Percentiles rank a stretch among this genome's conserved stretches.
phyloP scores from a whole-genome alignment of 768 basidiomycete genomes.

The Stropharia rugosoannulata region DNA sequence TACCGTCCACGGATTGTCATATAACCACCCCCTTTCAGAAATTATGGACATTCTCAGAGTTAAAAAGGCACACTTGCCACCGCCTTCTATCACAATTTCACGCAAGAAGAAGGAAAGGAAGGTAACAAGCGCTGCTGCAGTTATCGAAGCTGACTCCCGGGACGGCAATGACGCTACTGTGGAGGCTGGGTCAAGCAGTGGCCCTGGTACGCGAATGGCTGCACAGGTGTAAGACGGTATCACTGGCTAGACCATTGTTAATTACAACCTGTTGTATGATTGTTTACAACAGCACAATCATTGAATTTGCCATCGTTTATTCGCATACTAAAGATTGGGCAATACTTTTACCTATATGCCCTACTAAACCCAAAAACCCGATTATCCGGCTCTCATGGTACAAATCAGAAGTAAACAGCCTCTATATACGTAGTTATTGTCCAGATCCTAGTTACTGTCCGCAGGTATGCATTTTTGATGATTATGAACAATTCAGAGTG shows the following conservation, averaged over 20 bases:
- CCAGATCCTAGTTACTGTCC: too few relatives aligned
- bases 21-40: constrained; percentile 39
- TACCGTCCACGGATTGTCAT: neutral
- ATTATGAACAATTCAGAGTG: too few relatives aligned
- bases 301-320: too few relatives aligned
- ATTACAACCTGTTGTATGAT: too few relatives aligned
- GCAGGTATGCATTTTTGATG: too few relatives aligned
- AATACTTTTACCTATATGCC: too few relatives aligned
- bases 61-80: constrained; percentile 65
- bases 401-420: neutral
- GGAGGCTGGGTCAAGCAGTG: constrained; percentile 32
- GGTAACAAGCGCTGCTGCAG: constrained; percentile 48
- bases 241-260: neutral
- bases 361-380: too few relatives aligned
- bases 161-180: constrained; percentile 18
- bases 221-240: neutral
- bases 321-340: too few relatives aligned
- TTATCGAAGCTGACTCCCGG: constrained; percentile 38
- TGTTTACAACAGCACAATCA: too few relatives aligned
- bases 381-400: neutral
- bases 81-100: constrained; percentile 19
- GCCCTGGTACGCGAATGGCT: constrained; percentile 23
- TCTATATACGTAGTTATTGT: neutral
- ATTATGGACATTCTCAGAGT: constrained; percentile 79
- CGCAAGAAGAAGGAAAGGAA: constrained; percentile 46